Percentiles rank a stretch among this genome's conserved stretches.
Evolutionary conservation across 2,329 filamentous ascomycete genomes (phyloP).

Genomic region (Myrmaecium sp.): DNA sequence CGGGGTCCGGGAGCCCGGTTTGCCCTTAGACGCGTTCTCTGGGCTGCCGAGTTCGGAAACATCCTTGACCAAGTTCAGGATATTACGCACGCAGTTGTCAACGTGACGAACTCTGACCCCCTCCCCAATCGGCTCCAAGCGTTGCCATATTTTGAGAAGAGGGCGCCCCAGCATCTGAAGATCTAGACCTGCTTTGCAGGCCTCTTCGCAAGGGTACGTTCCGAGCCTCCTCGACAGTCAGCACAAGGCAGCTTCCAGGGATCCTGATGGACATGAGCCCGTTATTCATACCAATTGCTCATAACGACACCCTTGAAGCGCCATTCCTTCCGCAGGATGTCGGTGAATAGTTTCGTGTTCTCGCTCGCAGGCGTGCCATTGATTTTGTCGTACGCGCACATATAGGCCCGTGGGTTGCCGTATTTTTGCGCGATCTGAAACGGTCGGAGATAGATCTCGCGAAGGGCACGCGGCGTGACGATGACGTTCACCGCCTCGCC

Average conservation of each 20-base stretch:
- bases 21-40: slow-evolving; percentile 36
- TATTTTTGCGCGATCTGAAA: slow-evolving; percentile 60
- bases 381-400: slow-evolving; percentile 60
- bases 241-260: slow-evolving; percentile 45
- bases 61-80: slow-evolving; percentile 50
- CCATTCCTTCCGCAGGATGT: slow-evolving; percentile 54
- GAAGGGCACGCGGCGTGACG: slow-evolving; percentile 39
- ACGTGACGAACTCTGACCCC: slow-evolving; percentile 13
- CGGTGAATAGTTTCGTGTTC: slow-evolving; percentile 46
- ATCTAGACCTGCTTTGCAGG: slow-evolving; percentile 19
- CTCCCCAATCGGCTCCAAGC: slow-evolving; percentile 30
- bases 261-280: slow-evolving; percentile 41
- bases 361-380: slow-evolving; percentile 54
- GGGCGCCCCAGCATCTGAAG: slow-evolving; percentile 26
- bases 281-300: slow-evolving; percentile 51
- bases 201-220: slow-evolving; percentile 17
- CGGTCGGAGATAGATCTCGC: slow-evolving; percentile 36
- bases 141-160: too few species aligned
- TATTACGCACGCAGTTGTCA: slow-evolving; percentile 13
- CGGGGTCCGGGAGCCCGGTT: slow-evolving; percentile 41
- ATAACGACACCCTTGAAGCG: slow-evolving; percentile 52
- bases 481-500: slow-evolving; percentile 35
- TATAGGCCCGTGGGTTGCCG: slow-evolving; percentile 48
- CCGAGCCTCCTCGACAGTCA: slow-evolving; percentile 48
- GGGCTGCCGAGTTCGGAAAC: slow-evolving; percentile 43